Evolutionary conservation across 305 asterid species (phyloP).

Genomic region (Rubia balearica): DNA sequence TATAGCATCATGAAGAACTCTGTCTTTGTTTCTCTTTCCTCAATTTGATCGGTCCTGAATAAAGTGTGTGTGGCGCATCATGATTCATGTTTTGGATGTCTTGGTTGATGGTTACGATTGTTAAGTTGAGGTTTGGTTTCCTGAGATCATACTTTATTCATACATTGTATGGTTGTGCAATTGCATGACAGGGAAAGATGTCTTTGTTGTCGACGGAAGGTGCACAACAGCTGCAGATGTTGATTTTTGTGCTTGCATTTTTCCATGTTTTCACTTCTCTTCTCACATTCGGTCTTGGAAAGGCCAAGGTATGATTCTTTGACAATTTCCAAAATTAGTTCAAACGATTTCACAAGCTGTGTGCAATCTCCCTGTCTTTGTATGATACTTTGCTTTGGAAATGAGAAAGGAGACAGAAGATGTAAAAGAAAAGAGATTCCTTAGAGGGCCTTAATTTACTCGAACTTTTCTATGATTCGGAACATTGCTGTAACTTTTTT

Average conservation of each 20-base stretch:
- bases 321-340: background rate
- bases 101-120: background rate
- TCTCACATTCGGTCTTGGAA: slow-evolving; percentile 64
- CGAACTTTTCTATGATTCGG: background rate
- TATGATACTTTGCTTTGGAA: background rate
- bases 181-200: slow-evolving; percentile 47
- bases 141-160: background rate
- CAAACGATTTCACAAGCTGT: background rate
- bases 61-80: background rate
- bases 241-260: slow-evolving; percentile 63
- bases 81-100: background rate
- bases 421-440: background rate
- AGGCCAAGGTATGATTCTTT: slow-evolving; percentile 39
- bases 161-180: slow-evolving; percentile 4
- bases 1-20: background rate
- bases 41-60: background rate
- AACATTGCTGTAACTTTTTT: background rate
- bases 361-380: background rate
- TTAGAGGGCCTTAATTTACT: background rate
- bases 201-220: slow-evolving; percentile 56
- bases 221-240: slow-evolving; percentile 61
- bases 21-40: background rate
- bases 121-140: background rate
- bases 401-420: background rate
- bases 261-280: slow-evolving; percentile 61